Evolutionary conservation across 768 basidiomycete species (phyloP), one percentile per base, ranked within the genome.

Genomic region (Calocera cornea): DNA sequence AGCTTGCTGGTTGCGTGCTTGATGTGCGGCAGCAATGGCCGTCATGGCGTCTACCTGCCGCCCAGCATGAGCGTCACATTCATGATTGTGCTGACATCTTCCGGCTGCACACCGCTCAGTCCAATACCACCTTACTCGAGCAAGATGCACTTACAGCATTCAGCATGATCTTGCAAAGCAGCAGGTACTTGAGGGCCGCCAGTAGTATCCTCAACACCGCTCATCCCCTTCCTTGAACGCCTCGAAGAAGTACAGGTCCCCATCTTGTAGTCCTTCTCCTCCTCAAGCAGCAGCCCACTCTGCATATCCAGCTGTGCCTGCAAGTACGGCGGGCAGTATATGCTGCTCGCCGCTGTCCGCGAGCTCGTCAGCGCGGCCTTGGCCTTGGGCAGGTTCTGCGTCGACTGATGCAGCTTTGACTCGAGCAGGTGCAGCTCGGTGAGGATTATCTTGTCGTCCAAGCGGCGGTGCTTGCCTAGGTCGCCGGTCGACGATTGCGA

Each of bases 381-480:
- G 16, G 95, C 84, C 75, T 97, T 94, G 5, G 92, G 81, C 64
- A 94, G 78, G 77, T 98, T 98, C 22, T 87, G 87, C 66, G 92
- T 85, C 1, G 91, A 92, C 68, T 93, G 86, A 73, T 95, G 92
- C 1, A 95, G 92, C 49, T 92, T 80, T 68, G 90, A 91, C 78
- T 99, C 95, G 41, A 98, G 83, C 10, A 99, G 83, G 72, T 95
- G 94, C 0, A 98, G 94, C 75, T 98, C 95, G 1, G 95, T 97
- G 33, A 99, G 82, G 69, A 98, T 90, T 84, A 95, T 89, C 81
- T 98, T 98, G 79, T 98, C 97, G 76, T 99, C 95, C 31, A 99
- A 80, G 29, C 87, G 84, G 77, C 90, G 93, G 24, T 98, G 84
- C 76, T 98, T 95, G 1, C 87, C 87, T 36, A 98, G 82, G n/a